phyloP scores from a whole-genome alignment of 2,329 filamentous ascomycete genomes.

The Cladosporium sp. region DNA sequence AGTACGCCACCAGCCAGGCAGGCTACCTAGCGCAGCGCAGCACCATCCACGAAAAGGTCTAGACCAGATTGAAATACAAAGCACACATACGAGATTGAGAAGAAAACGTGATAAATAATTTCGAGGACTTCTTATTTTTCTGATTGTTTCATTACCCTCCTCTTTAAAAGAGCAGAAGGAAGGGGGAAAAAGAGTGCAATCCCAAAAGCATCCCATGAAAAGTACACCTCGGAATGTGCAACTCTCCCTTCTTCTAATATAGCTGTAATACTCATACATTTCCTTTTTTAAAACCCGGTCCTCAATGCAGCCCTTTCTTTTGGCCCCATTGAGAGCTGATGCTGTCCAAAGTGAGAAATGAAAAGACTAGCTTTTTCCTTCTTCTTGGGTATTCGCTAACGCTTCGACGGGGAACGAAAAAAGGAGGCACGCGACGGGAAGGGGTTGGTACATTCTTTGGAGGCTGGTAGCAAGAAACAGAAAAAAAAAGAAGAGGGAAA shows the following conservation, averaged over 20 bases:
- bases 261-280: constrained; percentile 19
- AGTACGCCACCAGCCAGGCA: neutral
- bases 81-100: neutral
- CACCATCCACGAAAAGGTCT: neutral
- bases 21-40: neutral
- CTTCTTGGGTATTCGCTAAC: constrained; percentile 1
- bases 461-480: constrained; percentile 1
- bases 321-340: neutral
- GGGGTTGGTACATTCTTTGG: constrained; percentile 18
- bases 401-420: neutral
- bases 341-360: neutral
- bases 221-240: neutral
- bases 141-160: neutral
- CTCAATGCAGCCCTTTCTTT: neutral
- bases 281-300: neutral
- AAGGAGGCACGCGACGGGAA: neutral
- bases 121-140: neutral
- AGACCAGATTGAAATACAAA: neutral
- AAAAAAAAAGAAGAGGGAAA: neutral
- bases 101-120: neutral
- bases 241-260: constrained; percentile 5
- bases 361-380: constrained; percentile 4
- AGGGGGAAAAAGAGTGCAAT: neutral
- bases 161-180: neutral
- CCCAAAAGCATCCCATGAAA: neutral